These are phyloP conservation scores for Punctularia strigosozonata DNA, from an alignment of 768 basidiomycete species.

Conservation along the genomic window DNA sequence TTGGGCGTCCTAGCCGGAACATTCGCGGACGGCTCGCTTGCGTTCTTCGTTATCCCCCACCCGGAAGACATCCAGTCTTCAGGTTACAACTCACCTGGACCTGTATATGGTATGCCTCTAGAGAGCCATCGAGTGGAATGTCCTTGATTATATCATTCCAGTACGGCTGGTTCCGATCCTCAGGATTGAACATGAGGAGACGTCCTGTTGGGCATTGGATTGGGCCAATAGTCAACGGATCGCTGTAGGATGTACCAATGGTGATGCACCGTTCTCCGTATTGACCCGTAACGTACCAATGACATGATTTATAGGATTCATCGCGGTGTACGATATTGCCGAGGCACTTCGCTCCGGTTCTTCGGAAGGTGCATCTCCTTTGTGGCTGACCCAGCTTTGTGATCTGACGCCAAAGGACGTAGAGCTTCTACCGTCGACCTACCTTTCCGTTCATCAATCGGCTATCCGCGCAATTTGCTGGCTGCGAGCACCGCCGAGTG, in stretches of 20 bases:
- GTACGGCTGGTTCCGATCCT: conserved; percentile 34
- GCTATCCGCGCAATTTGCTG: conserved; percentile 69
- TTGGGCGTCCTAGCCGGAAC: conserved; percentile 77
- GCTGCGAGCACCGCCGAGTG: conserved; percentile 54
- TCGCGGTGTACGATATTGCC: conserved; percentile 22
- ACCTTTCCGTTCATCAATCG: conserved; percentile 65
- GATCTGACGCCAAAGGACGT: too few relatives aligned
- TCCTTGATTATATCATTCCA: not conserved
- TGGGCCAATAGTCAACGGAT: conserved; percentile 83
- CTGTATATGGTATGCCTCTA: conserved; percentile 48
- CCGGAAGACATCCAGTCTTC: conserved; percentile 38
- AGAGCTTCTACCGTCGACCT: conserved; percentile 56
- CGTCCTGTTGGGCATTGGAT: conserved; percentile 70
- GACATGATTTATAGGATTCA: conserved; percentile 13
- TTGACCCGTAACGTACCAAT: too few relatives aligned
- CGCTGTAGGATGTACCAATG: conserved; percentile 77
- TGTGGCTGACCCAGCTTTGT: too few relatives aligned
- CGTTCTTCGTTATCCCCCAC: conserved; percentile 69
- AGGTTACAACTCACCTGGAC: conserved; percentile 18
- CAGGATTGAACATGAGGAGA: conserved; percentile 64
- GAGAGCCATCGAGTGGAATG: too few relatives aligned
- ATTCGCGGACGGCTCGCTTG: conserved; percentile 80
- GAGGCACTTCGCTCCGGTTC: conserved; percentile 9
- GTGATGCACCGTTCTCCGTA: conserved; percentile 27
- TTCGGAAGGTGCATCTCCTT: too few relatives aligned